Evolutionary conservation across 1,139 yeast species (phyloP).

Genomic region (Ashbya aceris): DNA sequence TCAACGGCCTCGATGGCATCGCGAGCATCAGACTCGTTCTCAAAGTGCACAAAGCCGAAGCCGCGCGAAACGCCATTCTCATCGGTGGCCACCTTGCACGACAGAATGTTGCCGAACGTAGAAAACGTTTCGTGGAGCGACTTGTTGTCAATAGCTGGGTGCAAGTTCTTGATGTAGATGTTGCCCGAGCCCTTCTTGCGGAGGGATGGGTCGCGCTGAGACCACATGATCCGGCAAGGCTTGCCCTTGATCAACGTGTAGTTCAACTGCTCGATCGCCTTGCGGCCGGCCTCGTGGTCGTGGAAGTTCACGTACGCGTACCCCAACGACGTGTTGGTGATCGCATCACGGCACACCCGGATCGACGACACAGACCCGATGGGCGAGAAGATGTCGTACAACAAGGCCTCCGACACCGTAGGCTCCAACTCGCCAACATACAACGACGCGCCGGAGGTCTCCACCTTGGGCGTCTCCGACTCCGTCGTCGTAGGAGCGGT

Average conservation of each 20-base stretch:
- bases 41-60: conserved; percentile 97
- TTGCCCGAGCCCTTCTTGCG: conserved; percentile 97
- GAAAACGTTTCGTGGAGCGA: conserved; percentile 97
- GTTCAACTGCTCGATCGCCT: conserved; percentile 93
- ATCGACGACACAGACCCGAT: conserved; percentile 94
- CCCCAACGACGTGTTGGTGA: conserved; percentile 93
- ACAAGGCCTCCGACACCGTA: conserved; percentile 85
- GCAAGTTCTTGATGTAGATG: conserved; percentile 96
- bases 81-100: conserved; percentile 96
- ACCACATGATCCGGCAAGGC: conserved; percentile 99
- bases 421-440: conserved; percentile 97
- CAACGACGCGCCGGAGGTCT: conserved; percentile 63
- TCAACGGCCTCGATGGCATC: conserved; percentile 96
- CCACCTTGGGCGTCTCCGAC: conserved; percentile 32
- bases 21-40: conserved; percentile 83
- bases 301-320: conserved; percentile 98
- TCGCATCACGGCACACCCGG: conserved; percentile 98
- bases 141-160: conserved; percentile 97
- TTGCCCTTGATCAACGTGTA: conserved; percentile 90
- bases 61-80: conserved; percentile 89
- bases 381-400: conserved; percentile 90
- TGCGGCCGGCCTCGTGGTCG: conserved; percentile 82
- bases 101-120: conserved; percentile 91
- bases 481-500: conserved; percentile 25
- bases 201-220: conserved; percentile 95